These are phyloP conservation scores for Parsonsia alboflavescens DNA, from an alignment of 257 asterid genomes.

Conservation along the genomic window DNA sequence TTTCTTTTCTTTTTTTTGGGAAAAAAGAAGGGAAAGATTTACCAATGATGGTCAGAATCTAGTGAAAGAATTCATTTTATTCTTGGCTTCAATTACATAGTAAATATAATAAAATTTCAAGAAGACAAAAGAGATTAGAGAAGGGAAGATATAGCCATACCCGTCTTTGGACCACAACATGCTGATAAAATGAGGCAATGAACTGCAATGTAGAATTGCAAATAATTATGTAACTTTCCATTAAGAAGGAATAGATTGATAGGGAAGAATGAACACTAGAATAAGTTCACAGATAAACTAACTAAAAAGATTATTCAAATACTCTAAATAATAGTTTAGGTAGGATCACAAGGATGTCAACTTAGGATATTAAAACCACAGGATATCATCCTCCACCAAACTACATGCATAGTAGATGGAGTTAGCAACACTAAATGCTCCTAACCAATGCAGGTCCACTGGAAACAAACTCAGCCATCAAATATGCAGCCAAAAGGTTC, in stretches of 20 bases:
- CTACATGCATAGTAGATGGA: neutral
- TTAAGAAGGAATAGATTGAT: constrained; percentile 11
- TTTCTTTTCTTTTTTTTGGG: too few species aligned
- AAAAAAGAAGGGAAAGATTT: neutral
- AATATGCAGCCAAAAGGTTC: neutral
- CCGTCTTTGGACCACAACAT: constrained; percentile 93
- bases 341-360: neutral
- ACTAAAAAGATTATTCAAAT: neutral
- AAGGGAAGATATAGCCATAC: constrained; percentile 34
- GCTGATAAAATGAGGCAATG: constrained; percentile 93
- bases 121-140: neutral
- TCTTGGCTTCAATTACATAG: neutral
- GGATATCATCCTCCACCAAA: neutral
- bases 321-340: too few species aligned
- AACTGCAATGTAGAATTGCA: constrained; percentile 51
- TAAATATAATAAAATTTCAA: neutral
- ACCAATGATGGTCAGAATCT: neutral
- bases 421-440: neutral
- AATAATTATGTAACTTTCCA: constrained; percentile 5
- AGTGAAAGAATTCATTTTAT: neutral
- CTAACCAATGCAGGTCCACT: neutral
- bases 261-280: neutral
- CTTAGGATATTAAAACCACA: neutral
- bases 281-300: neutral
- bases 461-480: neutral